These are phyloP conservation scores for Tephrocybe sp. DNA, from an alignment of 768 basidiomycete species.

Conservation along the genomic window DNA sequence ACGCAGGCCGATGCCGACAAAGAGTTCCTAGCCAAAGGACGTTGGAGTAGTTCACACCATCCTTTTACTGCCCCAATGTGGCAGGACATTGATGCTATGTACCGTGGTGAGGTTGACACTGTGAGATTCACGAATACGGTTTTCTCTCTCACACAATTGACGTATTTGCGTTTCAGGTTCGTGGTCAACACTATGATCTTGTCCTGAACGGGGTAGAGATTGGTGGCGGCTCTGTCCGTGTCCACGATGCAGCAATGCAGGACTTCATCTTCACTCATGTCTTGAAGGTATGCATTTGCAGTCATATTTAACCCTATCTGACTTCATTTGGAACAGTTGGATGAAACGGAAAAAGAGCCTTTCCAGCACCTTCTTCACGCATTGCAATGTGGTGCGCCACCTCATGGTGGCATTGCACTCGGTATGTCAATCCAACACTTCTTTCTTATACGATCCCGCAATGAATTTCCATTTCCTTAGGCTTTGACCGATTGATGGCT, in stretches of 20 bases:
- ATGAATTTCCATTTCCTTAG: conserved; percentile 34
- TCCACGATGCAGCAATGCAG: conserved; percentile 87
- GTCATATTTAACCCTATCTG: conserved; percentile 1
- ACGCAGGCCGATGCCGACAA: conserved; percentile 85
- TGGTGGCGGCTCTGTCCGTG: conserved; percentile 89
- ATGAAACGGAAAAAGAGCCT: conserved; percentile 64
- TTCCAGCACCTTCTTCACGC: conserved; percentile 88
- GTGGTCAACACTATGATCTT: conserved; percentile 95
- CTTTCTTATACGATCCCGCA: conserved; percentile 15
- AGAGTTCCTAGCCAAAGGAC: conserved; percentile 76
- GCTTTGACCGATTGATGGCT: conserved; percentile 90
- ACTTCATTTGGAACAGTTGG: conserved; percentile 50
- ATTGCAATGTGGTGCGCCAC: conserved; percentile 86
- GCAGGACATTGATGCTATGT: conserved; percentile 80
- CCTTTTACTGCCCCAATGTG: conserved; percentile 96
- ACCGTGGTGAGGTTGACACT: conserved; percentile 60
- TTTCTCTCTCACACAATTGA: conserved; percentile 2
- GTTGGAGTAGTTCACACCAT: conserved; percentile 93
- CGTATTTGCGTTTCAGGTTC: conserved; percentile 48
- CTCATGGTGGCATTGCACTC: conserved; percentile 92
- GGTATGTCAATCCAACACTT: conserved; percentile 44
- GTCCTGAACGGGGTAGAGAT: conserved; percentile 93
- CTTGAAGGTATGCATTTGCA: conserved; percentile 56
- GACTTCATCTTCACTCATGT: conserved; percentile 75
- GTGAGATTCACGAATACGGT: conserved; percentile 29